phyloP scores from a whole-genome alignment of 2,329 filamentous ascomycete species.

The Colletotrichum lupini region DNA sequence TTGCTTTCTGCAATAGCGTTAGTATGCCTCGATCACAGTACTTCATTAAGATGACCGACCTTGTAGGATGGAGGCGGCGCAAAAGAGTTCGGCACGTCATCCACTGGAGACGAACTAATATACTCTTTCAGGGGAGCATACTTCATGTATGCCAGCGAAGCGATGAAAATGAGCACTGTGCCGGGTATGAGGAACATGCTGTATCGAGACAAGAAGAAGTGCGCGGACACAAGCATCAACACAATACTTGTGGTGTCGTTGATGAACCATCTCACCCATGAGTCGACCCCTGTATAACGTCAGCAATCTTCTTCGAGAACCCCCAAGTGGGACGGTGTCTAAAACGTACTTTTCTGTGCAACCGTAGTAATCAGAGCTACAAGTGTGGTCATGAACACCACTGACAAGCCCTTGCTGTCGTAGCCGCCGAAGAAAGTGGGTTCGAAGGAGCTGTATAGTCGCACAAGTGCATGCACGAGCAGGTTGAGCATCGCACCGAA shows the following conservation, averaged over 20 bases:
- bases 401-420: slow-evolving; percentile 40
- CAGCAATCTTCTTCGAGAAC: background rate
- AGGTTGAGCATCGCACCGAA: slow-evolving; percentile 43
- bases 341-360: slow-evolving; percentile 43
- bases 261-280: slow-evolving; percentile 45
- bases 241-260: slow-evolving; percentile 43
- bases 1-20: slow-evolving; percentile 8
- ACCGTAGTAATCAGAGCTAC: slow-evolving; percentile 44
- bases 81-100: background rate
- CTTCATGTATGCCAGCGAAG: slow-evolving; percentile 44
- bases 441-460: slow-evolving; percentile 40
- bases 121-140: slow-evolving; percentile 37
- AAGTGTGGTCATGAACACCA: slow-evolving; percentile 44
- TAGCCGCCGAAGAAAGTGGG: slow-evolving; percentile 39
- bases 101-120: background rate
- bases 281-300: slow-evolving; percentile 41
- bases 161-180: slow-evolving; percentile 41
- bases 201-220: slow-evolving; percentile 39
- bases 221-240: slow-evolving; percentile 42
- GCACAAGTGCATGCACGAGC: slow-evolving; percentile 40
- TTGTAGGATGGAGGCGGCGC: background rate
- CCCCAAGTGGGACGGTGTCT: background rate
- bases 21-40: background rate
- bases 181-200: slow-evolving; percentile 42
- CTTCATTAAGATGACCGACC: background rate